A percentile compares a stretch with the other conserved stretches of the same genome.
These are phyloP conservation scores for Nemania serpens DNA, from an alignment of 2,329 filamentous ascomycete genomes.

Conservation along the genomic window DNA sequence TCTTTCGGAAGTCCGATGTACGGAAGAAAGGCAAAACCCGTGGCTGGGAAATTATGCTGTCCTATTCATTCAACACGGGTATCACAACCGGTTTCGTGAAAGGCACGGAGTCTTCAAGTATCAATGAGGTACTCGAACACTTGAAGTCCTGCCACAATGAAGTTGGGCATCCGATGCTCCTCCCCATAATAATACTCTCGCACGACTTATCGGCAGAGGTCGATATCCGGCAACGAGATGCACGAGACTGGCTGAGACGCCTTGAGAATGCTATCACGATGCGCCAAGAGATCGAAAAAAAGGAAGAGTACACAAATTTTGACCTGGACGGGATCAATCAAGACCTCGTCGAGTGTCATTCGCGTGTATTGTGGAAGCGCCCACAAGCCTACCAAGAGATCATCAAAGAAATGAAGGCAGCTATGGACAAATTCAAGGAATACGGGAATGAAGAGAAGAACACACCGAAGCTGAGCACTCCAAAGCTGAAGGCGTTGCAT, in stretches of 20 bases:
- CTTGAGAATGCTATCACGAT: conserved; percentile 66
- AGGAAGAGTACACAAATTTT: conserved; percentile 58
- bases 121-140: conserved; percentile 55
- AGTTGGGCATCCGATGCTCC: conserved; percentile 61
- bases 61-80: conserved; percentile 57
- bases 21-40: conserved; percentile 67
- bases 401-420: conserved; percentile 52
- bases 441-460: conserved; percentile 26
- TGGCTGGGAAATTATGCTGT: conserved; percentile 68
- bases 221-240: conserved; percentile 66
- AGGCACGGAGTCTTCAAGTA: conserved; percentile 62
- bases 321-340: conserved; percentile 65
- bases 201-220: conserved; percentile 61
- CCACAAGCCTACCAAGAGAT: conserved; percentile 65
- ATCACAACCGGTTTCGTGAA: conserved; percentile 66
- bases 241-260: conserved; percentile 63
- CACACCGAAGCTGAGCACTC: conserved; percentile 11
- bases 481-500: conserved; percentile 47
- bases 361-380: conserved; percentile 65
- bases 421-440: conserved; percentile 51
- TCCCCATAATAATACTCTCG: conserved; percentile 62
- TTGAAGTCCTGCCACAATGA: conserved; percentile 55
- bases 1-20: conserved; percentile 69
- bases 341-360: conserved; percentile 67
- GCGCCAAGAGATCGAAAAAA: conserved; percentile 62